Percentiles rank a stretch among this genome's conserved stretches.
These are phyloP conservation scores for Fusarium acutatum DNA, from an alignment of 2,329 filamentous ascomycete species.

Conservation along the genomic window DNA sequence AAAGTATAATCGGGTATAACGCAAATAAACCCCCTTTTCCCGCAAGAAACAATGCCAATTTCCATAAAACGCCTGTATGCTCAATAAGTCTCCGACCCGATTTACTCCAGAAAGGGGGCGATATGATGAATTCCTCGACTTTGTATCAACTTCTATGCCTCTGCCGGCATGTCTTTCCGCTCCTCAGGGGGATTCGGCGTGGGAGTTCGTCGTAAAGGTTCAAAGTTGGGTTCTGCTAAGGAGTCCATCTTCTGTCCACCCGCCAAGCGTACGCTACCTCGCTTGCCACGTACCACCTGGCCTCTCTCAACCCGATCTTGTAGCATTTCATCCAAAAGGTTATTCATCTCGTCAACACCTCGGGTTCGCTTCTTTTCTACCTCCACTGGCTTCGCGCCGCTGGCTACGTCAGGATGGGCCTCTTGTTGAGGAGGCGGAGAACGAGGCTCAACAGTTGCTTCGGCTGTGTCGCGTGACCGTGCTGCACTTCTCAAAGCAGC, in stretches of 20 bases:
- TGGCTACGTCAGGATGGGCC: slow-evolving; percentile 10
- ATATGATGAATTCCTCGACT: not conserved
- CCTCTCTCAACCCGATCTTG: slow-evolving; percentile 84
- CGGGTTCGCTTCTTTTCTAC: slow-evolving; percentile 63
- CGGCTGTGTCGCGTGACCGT: slow-evolving; percentile 84
- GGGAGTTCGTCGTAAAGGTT: slow-evolving; percentile 52
- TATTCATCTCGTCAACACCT: slow-evolving; percentile 91
- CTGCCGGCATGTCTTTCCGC: slow-evolving; percentile 32
- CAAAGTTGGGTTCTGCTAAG: slow-evolving; percentile 48
- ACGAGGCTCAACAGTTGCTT: slow-evolving; percentile 54
- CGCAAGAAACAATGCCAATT: slow-evolving; percentile 21
- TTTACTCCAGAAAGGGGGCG: slow-evolving; percentile 7
- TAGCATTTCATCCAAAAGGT: slow-evolving; percentile 96
- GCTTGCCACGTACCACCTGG: slow-evolving; percentile 70
- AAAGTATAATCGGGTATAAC: slow-evolving; percentile 46
- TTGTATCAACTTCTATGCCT: slow-evolving; percentile 21
- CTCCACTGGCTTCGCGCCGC: slow-evolving; percentile 21
- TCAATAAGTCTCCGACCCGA: slow-evolving; percentile 20
- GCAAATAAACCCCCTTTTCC: slow-evolving; percentile 39
- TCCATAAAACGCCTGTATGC: slow-evolving; percentile 28
- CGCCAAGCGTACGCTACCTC: slow-evolving; percentile 72
- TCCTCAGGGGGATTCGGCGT: slow-evolving; percentile 38
- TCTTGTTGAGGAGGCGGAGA: slow-evolving; percentile 39
- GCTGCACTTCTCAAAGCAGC: slow-evolving; percentile 84
- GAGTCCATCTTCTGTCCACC: slow-evolving; percentile 53